A percentile compares a stretch with the other conserved stretches of the same genome.
These are phyloP conservation scores for Hippophae gyantsensis DNA, from an alignment of 306 rosid genomes.

Conservation along the genomic window DNA sequence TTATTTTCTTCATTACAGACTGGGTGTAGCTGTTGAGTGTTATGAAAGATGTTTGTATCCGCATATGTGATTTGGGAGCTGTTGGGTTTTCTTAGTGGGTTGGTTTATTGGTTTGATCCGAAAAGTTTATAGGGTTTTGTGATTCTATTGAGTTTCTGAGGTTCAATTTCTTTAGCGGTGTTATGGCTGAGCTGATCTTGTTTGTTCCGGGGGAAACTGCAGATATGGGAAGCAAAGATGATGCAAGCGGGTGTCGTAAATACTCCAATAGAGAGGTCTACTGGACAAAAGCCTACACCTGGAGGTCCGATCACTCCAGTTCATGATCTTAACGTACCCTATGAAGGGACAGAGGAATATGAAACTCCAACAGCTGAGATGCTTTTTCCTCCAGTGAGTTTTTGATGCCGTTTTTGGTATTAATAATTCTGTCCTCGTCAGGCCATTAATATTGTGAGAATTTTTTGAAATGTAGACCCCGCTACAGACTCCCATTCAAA, in stretches of 20 bases:
- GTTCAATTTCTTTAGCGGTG: conserved; percentile 3
- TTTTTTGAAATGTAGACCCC: conserved; percentile 56
- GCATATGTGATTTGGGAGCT: background rate
- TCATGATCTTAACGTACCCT: conserved; percentile 96
- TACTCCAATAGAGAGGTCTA: conserved; percentile 75
- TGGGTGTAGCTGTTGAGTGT: background rate
- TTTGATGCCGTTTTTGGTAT: conserved; percentile 5
- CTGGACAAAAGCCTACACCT: conserved; percentile 46
- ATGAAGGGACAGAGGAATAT: conserved; percentile 90
- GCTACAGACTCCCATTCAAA: conserved; percentile 81
- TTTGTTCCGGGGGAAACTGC: conserved; percentile 16
- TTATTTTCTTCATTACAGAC: background rate
- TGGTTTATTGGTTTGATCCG: conserved; percentile 47
- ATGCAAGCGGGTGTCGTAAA: conserved; percentile 71
- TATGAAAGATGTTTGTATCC: background rate
- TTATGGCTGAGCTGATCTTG: conserved; percentile 13
- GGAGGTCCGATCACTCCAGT: conserved; percentile 88
- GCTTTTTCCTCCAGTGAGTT: conserved; percentile 91
- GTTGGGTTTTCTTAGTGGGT: conserved; percentile 10
- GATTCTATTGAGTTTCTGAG: background rate
- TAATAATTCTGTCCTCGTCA: background rate
- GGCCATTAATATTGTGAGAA: conserved; percentile 13
- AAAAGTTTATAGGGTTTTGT: conserved; percentile 27
- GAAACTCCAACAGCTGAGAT: conserved; percentile 98
- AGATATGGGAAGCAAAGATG: conserved; percentile 95